Base-by-base conservation (phyloP, 2,329 filamentous ascomycete genomes). In the Cercospora citrullina region DNA sequence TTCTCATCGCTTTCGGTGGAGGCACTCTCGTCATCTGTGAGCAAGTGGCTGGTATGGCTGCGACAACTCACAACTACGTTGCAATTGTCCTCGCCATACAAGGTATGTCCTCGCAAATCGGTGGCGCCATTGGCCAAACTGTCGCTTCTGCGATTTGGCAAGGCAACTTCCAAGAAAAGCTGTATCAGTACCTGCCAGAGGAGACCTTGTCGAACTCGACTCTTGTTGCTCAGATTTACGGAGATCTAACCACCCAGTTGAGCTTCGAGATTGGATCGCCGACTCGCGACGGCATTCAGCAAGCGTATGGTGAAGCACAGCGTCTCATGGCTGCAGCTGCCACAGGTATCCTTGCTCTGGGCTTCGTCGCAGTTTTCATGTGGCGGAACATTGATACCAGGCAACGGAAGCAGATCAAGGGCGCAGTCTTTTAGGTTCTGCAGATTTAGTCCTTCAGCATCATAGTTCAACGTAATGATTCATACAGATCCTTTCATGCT, bases 221-320 rank as follows among this genome's bases (percentile, higher is more conserved):
- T 28, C 72, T 76, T 83, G 64, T 71, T 26, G 69, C 71, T 14
- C 51, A 75, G 8, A 76, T 80, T 51, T 82, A 81, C 64, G 76
- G 70, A 8, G 72, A 77, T 21, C 64, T 83, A 10, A 66, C 65
- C 0, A 72, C 69, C 3, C 81, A 83, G 72, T 70, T 81, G 8
- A 69, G 70, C 5, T 86, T 84, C 68, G 72, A 79, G 0, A 72
- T 82, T 10, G 80, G 82, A 3, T 81, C 74, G 6, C 75, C 79
- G 0, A 80, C 78, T 28, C 76, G 84, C 12, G 68, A 78, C 18
- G 84, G 78, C 3, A 84, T 85, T 63, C 78, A 82, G 31, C 65
- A 77, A 58, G 75, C 84, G 0, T 87, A 86, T 66, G 83, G 79
- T 1, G 80, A 82, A 42, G 79, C 81, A 4, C 84, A 87, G 76